phyloP scores from a whole-genome alignment of 495 filamentous ascomycete species.

The Podospora sp. region DNA sequence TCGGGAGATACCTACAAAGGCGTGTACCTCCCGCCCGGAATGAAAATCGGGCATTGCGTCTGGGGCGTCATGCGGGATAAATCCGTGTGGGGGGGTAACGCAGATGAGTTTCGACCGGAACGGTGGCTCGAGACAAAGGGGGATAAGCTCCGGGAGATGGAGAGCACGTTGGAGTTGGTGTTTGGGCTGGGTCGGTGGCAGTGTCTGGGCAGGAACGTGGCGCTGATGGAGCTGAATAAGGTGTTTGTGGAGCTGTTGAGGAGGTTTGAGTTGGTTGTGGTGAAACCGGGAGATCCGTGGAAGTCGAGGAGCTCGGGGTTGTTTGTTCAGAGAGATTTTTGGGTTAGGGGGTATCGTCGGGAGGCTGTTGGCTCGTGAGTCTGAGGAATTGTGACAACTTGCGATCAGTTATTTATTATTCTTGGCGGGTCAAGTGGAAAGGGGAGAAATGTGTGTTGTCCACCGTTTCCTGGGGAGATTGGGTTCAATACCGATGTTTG shows the following conservation, averaged over 20 bases:
- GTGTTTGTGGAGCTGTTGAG: conserved; percentile 28
- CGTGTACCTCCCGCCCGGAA: conserved; percentile 52
- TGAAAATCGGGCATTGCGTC: conserved; percentile 53
- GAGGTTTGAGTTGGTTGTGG: conserved; percentile 8
- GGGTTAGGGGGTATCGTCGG: too few species aligned
- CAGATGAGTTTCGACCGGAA: conserved; percentile 50
- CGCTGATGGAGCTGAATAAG: conserved; percentile 51
- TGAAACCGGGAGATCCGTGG: too few species aligned
- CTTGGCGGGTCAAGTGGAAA: too few species aligned
- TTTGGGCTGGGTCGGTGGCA: conserved; percentile 37
- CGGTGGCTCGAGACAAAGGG: conserved; percentile 49
- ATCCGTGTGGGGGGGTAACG: conserved; percentile 40
- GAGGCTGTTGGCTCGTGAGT: too few species aligned
- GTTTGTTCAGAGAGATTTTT: too few species aligned
- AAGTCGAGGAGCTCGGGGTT: too few species aligned
- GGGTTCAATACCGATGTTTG: too few species aligned
- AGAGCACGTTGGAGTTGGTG: conserved; percentile 27
- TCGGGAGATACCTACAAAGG: conserved; percentile 55
- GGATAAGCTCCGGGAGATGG: conserved; percentile 38
- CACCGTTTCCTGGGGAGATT: too few species aligned
- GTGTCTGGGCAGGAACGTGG: conserved; percentile 43
- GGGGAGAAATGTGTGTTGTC: too few species aligned
- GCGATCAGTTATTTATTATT: too few species aligned
- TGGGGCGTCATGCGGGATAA: conserved; percentile 27
- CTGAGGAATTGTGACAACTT: too few species aligned